Evolutionary conservation across 352 stramenopile species (phyloP), one percentile per base, ranked within the genome.

Genomic region (Globisporangium solare): DNA sequence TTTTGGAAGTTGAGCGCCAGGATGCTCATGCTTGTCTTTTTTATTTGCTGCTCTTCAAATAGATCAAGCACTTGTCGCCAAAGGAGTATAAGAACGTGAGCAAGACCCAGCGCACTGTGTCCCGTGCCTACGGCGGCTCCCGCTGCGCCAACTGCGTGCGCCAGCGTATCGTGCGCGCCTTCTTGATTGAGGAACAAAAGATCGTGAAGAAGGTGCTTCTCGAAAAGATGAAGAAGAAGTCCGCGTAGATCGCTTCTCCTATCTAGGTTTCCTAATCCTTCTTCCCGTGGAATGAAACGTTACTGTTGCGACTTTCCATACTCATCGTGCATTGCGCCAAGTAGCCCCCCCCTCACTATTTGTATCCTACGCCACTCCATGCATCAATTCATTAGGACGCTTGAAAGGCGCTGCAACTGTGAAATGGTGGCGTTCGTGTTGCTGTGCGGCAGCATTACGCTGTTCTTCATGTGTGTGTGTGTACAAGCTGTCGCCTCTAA

Each of bases 141-240:
- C 78, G 76, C 62, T 99, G 95, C 80, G 92, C 84, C 56, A 63
- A 56, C 47, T 99, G 96, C 80, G 94, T 99, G 56, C 94, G 90
- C 62, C 68, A 97, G 69, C 83, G 83, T 60, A 98, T 99, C 72
- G 84, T 99, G 41, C 87, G 97, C 73, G 97, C 97, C 41, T 99
- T 99, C 79, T 77, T 99, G 54, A 97, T 99, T 78, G 97, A 99
- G 79, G 97, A 99, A 83, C 96, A 99, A 75, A 99, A 99, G 94
- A 98, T 98, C 68, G 96, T 99, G 47, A 99, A 99, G 96, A 98
- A 98, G 83, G 88, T 99, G 56, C 85, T 99, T 60, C 77, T 93
- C 45, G 94, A 99, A 74, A 98, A 98, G 85, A 68, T 89, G 60
- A 87, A 85, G 69, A 89, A 92, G 74, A 91, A 91, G 73, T 81